Conservation (phyloP, 2,329 filamentous ascomycete species). For the Didymella arachidicola region DNA sequence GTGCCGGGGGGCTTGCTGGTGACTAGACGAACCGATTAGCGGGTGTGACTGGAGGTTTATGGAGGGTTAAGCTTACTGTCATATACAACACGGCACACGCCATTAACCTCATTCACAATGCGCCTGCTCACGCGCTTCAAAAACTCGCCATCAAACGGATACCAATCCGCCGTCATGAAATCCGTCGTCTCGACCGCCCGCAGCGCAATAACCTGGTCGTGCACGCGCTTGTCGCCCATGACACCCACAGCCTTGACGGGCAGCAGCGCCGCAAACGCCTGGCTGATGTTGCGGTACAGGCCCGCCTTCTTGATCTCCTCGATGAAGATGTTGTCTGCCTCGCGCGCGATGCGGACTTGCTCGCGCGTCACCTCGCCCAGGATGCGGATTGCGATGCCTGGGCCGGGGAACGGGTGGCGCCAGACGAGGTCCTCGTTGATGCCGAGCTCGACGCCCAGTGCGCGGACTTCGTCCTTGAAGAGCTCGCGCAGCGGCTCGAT, state of each 20-base stretch:
- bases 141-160: conserved; percentile 70
- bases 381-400: conserved; percentile 78
- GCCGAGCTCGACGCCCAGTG: conserved; percentile 72
- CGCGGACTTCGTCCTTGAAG: conserved; percentile 84
- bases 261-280: conserved; percentile 74
- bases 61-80: conserved; percentile 60
- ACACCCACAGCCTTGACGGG: conserved; percentile 72
- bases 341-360: conserved; percentile 78
- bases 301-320: conserved; percentile 75
- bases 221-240: conserved; percentile 74
- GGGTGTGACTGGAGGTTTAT: not conserved
- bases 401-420: conserved; percentile 80
- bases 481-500: conserved; percentile 82
- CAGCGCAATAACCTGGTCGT: conserved; percentile 68
- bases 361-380: conserved; percentile 84
- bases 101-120: conserved; percentile 79
- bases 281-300: conserved; percentile 74
- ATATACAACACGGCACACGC: conserved; percentile 75
- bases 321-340: conserved; percentile 82
- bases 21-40: conserved; percentile 48
- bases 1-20: conserved; percentile 74
- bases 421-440: conserved; percentile 79
- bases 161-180: conserved; percentile 79
- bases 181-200: conserved; percentile 70
- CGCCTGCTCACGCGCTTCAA: conserved; percentile 70